Evolutionary conservation across 495 filamentous ascomycete genomes (phyloP).

Genomic region (Choiromyces venosus): DNA sequence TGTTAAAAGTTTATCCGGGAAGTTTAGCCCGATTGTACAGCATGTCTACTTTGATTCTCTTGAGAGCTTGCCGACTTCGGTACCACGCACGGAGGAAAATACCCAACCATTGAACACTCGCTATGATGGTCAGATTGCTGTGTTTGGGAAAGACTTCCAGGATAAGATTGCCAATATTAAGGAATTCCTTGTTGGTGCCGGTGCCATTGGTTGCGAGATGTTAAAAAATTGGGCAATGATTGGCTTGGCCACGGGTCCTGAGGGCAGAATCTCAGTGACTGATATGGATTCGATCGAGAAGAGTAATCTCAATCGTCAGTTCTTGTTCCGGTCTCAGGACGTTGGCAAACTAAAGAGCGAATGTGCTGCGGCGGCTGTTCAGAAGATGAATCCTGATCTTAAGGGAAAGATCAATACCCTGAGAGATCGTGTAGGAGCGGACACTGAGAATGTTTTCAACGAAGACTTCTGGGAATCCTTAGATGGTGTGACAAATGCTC

Average conservation of each 20-base stretch:
- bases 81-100: constrained; percentile 70
- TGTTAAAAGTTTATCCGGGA: constrained; percentile 93
- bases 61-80: constrained; percentile 77
- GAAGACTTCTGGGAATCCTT: constrained; percentile 89
- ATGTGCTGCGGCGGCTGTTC: constrained; percentile 79
- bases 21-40: constrained; percentile 88
- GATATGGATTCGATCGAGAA: constrained; percentile 99
- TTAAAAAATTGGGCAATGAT: constrained; percentile 99
- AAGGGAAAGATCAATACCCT: constrained; percentile 74
- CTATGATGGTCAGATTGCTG: constrained; percentile 96
- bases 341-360: constrained; percentile 97
- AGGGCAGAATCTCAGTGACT: constrained; percentile 83
- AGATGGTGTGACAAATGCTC: constrained; percentile 90
- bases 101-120: constrained; percentile 77
- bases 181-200: constrained; percentile 92
- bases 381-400: constrained; percentile 92
- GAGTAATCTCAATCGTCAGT: constrained; percentile 97
- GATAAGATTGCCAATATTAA: constrained; percentile 83
- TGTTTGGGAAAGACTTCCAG: constrained; percentile 90
- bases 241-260: constrained; percentile 79
- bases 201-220: constrained; percentile 98
- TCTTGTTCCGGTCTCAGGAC: constrained; percentile 89
- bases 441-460: constrained; percentile 93
- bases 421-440: constrained; percentile 81
- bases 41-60: constrained; percentile 97